These are phyloP conservation scores for Vachellia pachyceras DNA, from an alignment of 306 rosid genomes.

Conservation along the genomic window DNA sequence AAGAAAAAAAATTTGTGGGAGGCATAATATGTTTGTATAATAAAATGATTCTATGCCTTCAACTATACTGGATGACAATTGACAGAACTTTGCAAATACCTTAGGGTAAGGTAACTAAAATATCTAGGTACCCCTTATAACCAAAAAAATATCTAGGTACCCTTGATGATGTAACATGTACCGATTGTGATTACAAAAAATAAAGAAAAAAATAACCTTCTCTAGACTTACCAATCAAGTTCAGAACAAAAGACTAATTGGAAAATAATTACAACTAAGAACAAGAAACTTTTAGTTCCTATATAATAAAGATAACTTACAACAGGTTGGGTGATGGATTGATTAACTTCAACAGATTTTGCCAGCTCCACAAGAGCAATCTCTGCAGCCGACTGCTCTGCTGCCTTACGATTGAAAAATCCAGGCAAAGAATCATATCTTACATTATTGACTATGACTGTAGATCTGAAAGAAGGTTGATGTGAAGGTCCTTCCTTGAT, in stretches of 20 bases:
- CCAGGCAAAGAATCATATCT: constrained; percentile 79
- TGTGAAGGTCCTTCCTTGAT: constrained; percentile 95
- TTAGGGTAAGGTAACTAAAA: too few relatives aligned
- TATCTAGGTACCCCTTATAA: too few relatives aligned
- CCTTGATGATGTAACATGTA: neutral
- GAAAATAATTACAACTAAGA: neutral
- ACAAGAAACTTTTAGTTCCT: constrained; percentile 25
- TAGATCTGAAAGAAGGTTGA: constrained; percentile 80
- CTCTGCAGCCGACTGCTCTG: constrained; percentile 97
- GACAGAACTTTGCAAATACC: neutral
- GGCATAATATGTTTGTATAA: neutral
- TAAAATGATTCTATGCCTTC: neutral
- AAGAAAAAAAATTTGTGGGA: neutral
- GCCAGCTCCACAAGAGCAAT: constrained; percentile 82
- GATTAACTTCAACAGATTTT: constrained; percentile 62
- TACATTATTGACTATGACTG: constrained; percentile 65
- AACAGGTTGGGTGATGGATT: constrained; percentile 69
- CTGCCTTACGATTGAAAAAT: constrained; percentile 82
- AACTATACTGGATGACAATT: neutral
- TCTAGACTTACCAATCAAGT: neutral
- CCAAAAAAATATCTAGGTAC: neutral
- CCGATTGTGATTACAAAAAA: neutral
- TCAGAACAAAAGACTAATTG: constrained; percentile 3
- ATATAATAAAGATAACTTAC: constrained; percentile 57
- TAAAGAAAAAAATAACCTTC: neutral